Conservation (phyloP, 2,329 filamentous ascomycete genomes). For the Didymella sp. region DNA sequence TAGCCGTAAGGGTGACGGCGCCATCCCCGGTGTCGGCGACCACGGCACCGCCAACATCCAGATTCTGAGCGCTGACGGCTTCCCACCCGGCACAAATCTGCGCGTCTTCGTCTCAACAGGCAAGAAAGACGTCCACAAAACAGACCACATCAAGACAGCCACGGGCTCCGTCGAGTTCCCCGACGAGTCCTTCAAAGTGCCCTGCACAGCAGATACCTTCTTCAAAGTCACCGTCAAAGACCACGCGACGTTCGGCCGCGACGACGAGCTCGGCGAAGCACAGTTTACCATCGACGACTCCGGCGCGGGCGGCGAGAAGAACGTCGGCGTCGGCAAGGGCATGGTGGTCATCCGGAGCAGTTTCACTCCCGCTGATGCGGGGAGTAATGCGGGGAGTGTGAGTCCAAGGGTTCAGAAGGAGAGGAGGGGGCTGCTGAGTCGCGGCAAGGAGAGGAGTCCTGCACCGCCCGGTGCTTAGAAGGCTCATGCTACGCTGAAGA, state of each 20-base stretch:
- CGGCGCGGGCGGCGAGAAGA: constrained; percentile 71
- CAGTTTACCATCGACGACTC: constrained; percentile 92
- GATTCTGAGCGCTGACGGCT: constrained; percentile 79
- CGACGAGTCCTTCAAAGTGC: constrained; percentile 76
- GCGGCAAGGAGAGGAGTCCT: constrained; percentile 46
- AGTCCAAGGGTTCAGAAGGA: constrained; percentile 24
- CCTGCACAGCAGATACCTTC: constrained; percentile 79
- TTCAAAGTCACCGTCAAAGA: constrained; percentile 89
- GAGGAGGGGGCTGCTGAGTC: constrained; percentile 56
- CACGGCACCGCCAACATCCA: constrained; percentile 80
- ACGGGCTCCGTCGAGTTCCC: constrained; percentile 64
- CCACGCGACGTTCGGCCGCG: constrained; percentile 82
- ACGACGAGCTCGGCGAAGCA: constrained; percentile 83
- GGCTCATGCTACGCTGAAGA: not conserved
- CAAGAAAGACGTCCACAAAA: constrained; percentile 83
- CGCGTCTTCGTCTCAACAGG: constrained; percentile 75
- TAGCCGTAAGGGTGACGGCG: constrained; percentile 39
- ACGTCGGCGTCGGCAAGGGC: constrained; percentile 75
- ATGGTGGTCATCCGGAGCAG: constrained; percentile 75
- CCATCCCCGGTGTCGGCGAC: constrained; percentile 61
- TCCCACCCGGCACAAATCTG: constrained; percentile 77
- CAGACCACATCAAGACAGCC: constrained; percentile 82
- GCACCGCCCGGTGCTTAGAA: constrained; percentile 15
- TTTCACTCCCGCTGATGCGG: constrained; percentile 63
- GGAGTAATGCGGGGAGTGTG: constrained; percentile 44